Conservation (phyloP, 2,329 filamentous ascomycete genomes). For the Alternaria postmessia region DNA sequence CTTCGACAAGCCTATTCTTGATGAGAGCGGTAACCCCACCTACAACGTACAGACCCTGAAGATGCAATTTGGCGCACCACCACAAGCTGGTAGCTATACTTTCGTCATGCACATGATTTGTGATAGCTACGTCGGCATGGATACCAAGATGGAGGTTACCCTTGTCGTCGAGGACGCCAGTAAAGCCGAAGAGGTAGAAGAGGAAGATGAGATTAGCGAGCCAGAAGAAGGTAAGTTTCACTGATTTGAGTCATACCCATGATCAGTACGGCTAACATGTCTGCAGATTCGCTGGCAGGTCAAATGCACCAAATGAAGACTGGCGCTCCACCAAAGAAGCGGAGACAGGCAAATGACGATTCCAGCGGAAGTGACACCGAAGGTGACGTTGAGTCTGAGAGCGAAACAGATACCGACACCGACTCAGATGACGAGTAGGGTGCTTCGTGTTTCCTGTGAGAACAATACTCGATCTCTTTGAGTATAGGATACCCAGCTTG, state of each 20-base stretch:
- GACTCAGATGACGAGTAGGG: slow-evolving; percentile 52
- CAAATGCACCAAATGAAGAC: slow-evolving; percentile 90
- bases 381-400: slow-evolving; percentile 66
- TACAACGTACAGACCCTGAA: slow-evolving; percentile 96
- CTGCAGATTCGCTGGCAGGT: slow-evolving; percentile 82
- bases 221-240: slow-evolving; percentile 87
- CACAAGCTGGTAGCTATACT: slow-evolving; percentile 89
- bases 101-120: slow-evolving; percentile 95
- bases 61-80: slow-evolving; percentile 94
- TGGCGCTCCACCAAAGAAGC: slow-evolving; percentile 65
- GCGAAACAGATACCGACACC: slow-evolving; percentile 59
- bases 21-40: slow-evolving; percentile 82
- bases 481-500: background rate
- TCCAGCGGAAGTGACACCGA: slow-evolving; percentile 70
- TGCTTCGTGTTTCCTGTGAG: background rate
- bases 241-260: background rate
- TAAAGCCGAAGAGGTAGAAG: slow-evolving; percentile 80
- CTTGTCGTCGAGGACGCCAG: slow-evolving; percentile 87
- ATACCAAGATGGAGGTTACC: slow-evolving; percentile 89
- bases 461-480: background rate
- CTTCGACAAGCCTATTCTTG: slow-evolving; percentile 89
- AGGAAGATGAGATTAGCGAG: slow-evolving; percentile 95
- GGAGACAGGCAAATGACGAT: slow-evolving; percentile 65
- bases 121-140: slow-evolving; percentile 94
- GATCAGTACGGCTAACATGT: slow-evolving; percentile 32